A percentile compares a stretch with the other conserved stretches of the same genome.
These are phyloP conservation scores for Metschnikowia gelsemii DNA, from an alignment of 805 yeast species.

Conservation along the genomic window DNA sequence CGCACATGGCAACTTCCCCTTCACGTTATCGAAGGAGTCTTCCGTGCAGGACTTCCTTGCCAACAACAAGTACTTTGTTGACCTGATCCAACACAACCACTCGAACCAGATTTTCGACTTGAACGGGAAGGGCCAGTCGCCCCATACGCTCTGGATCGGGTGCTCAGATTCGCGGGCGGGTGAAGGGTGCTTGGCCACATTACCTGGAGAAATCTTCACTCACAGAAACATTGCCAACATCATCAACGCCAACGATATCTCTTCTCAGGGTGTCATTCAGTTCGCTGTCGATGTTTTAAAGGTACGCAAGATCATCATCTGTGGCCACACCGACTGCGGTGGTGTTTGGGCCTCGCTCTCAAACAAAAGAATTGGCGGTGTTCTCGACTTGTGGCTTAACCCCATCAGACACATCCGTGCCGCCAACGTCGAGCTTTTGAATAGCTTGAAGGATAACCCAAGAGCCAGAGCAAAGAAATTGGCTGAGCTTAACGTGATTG, in stretches of 20 bases:
- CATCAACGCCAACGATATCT: slow-evolving; percentile 22
- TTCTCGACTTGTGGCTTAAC: slow-evolving; percentile 25
- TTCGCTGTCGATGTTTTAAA: slow-evolving; percentile 24
- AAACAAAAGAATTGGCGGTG: slow-evolving; percentile 23
- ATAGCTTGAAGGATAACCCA: slow-evolving; percentile 19
- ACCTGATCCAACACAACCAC: slow-evolving; percentile 22
- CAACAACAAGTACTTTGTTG: slow-evolving; percentile 22
- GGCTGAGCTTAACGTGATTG: slow-evolving; percentile 23
- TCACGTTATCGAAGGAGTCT: slow-evolving; percentile 43
- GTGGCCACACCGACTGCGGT: slow-evolving; percentile 26
- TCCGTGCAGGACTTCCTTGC: slow-evolving; percentile 21
- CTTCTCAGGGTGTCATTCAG: slow-evolving; percentile 23
- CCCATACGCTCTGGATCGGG: slow-evolving; percentile 25
- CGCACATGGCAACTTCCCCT: slow-evolving; percentile 36
- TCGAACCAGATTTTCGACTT: slow-evolving; percentile 21
- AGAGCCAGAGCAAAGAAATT: slow-evolving; percentile 21
- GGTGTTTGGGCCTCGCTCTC: slow-evolving; percentile 25
- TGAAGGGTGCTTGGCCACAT: slow-evolving; percentile 21
- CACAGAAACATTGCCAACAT: slow-evolving; percentile 25
- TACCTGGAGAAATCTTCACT: slow-evolving; percentile 24
- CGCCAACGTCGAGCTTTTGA: slow-evolving; percentile 19
- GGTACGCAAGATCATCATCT: slow-evolving; percentile 22
- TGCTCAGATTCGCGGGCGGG: slow-evolving; percentile 24
- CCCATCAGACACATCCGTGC: slow-evolving; percentile 24
- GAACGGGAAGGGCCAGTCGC: slow-evolving; percentile 23